Base-by-base conservation (phyloP, 306 rosid genomes). In the Pterocarpus santalinus region DNA sequence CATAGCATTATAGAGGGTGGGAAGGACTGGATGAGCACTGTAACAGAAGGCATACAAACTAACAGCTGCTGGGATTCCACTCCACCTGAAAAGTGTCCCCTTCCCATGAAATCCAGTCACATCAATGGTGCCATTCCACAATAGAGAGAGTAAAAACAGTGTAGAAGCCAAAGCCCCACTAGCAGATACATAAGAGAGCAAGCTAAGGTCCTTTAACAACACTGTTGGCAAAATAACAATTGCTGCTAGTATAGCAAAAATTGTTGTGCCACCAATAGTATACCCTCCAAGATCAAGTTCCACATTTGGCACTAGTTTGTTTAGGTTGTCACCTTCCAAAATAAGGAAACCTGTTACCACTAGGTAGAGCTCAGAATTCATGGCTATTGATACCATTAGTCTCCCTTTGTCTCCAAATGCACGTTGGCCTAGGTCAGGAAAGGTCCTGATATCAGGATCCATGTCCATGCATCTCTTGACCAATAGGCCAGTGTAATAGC, bases 21-120 rank as follows among this genome's bases (percentile, higher is more conserved):
- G 97, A 72, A 92, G 89, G 51, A 94, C 84, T 0, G 98, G 97
- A 88, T 94, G 98, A 2, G 97, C 94, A 69, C 97, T 87, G 14
- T 90, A 94, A 69, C 97, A 92, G 12, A 94, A 92, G 30, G 97
- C 91, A 60, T 78, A 92, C 8, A 92, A 90, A 69, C 94, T 89
- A 7, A 92, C 84, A n/a, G 97, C 85, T 41, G 89, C 81, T 16
- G 97, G 96, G 36, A 91, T 60, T 17, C 97, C 98, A 39, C 70
- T 82, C 88, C 80, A 90, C 33, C 80, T 83, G 4, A 90, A 3
- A 5, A 78, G 73, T 28, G 44, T 75, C n/a, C 97, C 97, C 71
- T 81, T 72, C 28, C 78, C 89, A 82, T 86, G 86, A 82, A 90
- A 94, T 11, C 97, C 97, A 1, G 93, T 81, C 69, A 94, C 98